These are phyloP conservation scores for Coemansia sp. DNA, from an alignment of 192 early-diverging fungal genomes.

Conservation along the genomic window DNA sequence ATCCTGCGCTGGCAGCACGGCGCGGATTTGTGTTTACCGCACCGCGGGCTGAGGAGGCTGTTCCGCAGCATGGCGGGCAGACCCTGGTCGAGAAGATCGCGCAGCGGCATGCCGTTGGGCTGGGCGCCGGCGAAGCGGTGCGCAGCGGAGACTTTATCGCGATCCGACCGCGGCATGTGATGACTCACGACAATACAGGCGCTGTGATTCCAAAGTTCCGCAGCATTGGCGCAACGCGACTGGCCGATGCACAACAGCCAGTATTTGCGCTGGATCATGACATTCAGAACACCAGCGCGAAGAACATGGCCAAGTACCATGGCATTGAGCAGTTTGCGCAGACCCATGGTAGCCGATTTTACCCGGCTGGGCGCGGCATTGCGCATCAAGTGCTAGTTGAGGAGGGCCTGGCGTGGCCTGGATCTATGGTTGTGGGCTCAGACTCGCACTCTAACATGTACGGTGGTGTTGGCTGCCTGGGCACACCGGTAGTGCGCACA, in stretches of 20 bases:
- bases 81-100: slow-evolving; percentile 96
- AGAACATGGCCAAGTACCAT: slow-evolving; percentile 86
- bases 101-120: slow-evolving; percentile 82
- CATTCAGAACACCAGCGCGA: slow-evolving; percentile 93
- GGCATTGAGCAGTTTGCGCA: slow-evolving; percentile 82
- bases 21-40: slow-evolving; percentile 36
- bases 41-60: slow-evolving; percentile 81
- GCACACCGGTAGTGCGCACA: slow-evolving; percentile 96
- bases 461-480: slow-evolving; percentile 91
- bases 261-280: slow-evolving; percentile 99
- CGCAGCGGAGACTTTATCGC: slow-evolving; percentile 91
- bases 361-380: slow-evolving; percentile 95
- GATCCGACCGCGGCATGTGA: slow-evolving; percentile 85
- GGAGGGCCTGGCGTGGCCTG: slow-evolving; percentile 94
- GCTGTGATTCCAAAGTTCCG: slow-evolving; percentile 92
- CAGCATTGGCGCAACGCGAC: slow-evolving; percentile 82
- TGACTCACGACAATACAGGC: slow-evolving; percentile 98
- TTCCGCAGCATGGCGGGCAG: slow-evolving; percentile 79
- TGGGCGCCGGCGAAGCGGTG: slow-evolving; percentile 64
- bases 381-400: slow-evolving; percentile 98
- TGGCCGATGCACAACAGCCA: slow-evolving; percentile 74
- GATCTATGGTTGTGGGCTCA: slow-evolving; percentile 90
- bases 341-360: slow-evolving; percentile 80
- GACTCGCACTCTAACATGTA: slow-evolving; percentile 99
- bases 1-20: slow-evolving; percentile 14